Base-by-base conservation (phyloP, 768 basidiomycete species). In the Boletus reticuloceps region DNA sequence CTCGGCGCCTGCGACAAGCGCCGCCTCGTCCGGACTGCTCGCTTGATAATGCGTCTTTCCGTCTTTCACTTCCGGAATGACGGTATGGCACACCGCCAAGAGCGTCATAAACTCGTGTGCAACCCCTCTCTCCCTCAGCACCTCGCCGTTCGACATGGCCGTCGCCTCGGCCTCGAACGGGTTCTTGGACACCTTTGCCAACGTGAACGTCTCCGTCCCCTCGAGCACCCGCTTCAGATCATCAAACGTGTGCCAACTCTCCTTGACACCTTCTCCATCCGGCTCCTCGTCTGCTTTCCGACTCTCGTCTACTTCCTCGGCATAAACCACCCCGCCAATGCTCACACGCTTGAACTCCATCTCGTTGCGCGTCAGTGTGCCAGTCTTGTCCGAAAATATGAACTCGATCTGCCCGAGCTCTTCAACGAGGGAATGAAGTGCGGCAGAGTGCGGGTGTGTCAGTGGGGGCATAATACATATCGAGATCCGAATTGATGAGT, bases 321-420 rank as follows among this genome's bases (percentile, higher is more conserved):
- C 87, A 72, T 98, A 99, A 19, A 86, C 89, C 13, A 86, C 80
- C 4, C 96, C 97, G 19, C 82, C 95, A 54, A 98, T 85, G 51
- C 85, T 89, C 65, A 89, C 96, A 67, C 90, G 87, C 25, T 85
- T 82, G 70, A 98, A 98, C 70, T 98, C 96, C 96, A 98, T 98
- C 72, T 97, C 94, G 74, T 98, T 98, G 58, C 95, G 83, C 4
- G 96, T 98, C 22, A 98, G 78, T 0, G 96, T 98, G 8, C 96
- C 92, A 2, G 93, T 94, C 74, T 95, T 95, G 74, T 95, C 92
- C 53, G 89, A 91, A 75, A 96, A 96, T 3, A 96, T 90, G 64
- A 92, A 95, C 76, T 95, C 94, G 56, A 98, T 98, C 70, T 98
- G 97, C 1, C 97, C 97, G 13, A 99, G 84, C 68, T 99, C 97